Conservation (phyloP, 805 yeast genomes). For the Metschnikowia dekortorum region DNA sequence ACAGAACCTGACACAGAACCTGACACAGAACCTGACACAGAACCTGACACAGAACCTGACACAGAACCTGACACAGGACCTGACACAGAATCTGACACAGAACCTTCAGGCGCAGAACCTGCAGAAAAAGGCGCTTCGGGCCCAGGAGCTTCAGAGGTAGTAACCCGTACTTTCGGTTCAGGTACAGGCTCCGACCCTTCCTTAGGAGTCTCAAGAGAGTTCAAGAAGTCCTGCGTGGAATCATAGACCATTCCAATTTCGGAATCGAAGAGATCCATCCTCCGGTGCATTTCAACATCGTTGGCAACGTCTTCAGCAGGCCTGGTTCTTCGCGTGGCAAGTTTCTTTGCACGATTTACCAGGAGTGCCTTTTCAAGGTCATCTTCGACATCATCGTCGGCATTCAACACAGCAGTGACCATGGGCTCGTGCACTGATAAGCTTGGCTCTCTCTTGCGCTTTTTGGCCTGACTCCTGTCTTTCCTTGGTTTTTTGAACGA, state of each 20-base stretch:
- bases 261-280: conserved; percentile 16
- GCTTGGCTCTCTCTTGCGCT: conserved; percentile 19
- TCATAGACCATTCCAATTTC: conserved; percentile 20
- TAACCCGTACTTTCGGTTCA: too few species aligned
- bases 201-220: conserved; percentile 10
- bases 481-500: conserved; percentile 30
- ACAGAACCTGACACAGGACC: background rate
- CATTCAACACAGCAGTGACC: conserved; percentile 14
- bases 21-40: too few species aligned
- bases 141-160: background rate
- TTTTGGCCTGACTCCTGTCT: conserved; percentile 2
- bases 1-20: too few species aligned
- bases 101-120: background rate
- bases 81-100: too few species aligned
- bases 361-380: conserved; percentile 31
- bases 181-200: too few species aligned
- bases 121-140: background rate
- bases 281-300: conserved; percentile 27
- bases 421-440: conserved; percentile 27
- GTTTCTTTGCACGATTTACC: conserved; percentile 26
- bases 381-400: conserved; percentile 25
- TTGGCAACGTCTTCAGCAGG: conserved; percentile 35
- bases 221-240: conserved; percentile 41
- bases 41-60: too few species aligned
- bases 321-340: conserved; percentile 21